A percentile compares a stretch with the other conserved stretches of the same genome.
phyloP scores from a whole-genome alignment of 257 asterid genomes.

The Nicotiana tabacum region DNA sequence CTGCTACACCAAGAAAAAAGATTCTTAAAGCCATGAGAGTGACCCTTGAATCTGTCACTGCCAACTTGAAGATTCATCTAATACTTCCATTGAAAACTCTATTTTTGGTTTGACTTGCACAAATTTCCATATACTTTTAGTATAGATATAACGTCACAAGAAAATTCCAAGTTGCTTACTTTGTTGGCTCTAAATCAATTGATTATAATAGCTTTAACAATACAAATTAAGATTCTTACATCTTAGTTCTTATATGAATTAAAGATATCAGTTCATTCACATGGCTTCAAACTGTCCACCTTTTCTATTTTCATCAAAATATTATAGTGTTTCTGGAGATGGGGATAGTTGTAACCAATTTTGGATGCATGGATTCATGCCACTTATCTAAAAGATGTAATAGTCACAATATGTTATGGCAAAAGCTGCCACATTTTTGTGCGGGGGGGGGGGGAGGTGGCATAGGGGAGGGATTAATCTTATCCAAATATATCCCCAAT shows the following conservation, averaged over 20 bases:
- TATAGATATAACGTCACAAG: slow-evolving; percentile 15
- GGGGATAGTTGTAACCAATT: too few relatives aligned
- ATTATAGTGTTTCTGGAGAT: too few relatives aligned
- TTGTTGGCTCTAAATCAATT: background rate
- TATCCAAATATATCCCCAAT: too few relatives aligned
- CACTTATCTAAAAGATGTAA: background rate
- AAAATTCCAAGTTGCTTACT: slow-evolving; percentile 9
- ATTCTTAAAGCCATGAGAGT: too few relatives aligned
- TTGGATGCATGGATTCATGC: too few relatives aligned
- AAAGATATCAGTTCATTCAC: background rate
- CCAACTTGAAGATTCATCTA: slow-evolving; percentile 28
- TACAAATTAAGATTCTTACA: background rate
- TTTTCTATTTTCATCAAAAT: too few relatives aligned
- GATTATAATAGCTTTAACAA: background rate
- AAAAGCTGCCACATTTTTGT: too few relatives aligned
- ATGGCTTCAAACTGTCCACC: slow-evolving; percentile 81
- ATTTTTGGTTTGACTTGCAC: slow-evolving; percentile 35
- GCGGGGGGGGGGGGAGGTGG: too few relatives aligned
- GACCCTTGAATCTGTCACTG: too few relatives aligned
- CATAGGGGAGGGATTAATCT: too few relatives aligned
- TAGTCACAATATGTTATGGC: too few relatives aligned
- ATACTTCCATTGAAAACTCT: slow-evolving; percentile 9
- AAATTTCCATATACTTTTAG: slow-evolving; percentile 11
- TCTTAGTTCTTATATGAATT: background rate
- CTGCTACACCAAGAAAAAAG: too few relatives aligned